Percentiles rank a stretch among this genome's conserved stretches.
Evolutionary conservation across 176 grass and related monocot genomes (phyloP).

Genomic region (Cenchrus americanus): DNA sequence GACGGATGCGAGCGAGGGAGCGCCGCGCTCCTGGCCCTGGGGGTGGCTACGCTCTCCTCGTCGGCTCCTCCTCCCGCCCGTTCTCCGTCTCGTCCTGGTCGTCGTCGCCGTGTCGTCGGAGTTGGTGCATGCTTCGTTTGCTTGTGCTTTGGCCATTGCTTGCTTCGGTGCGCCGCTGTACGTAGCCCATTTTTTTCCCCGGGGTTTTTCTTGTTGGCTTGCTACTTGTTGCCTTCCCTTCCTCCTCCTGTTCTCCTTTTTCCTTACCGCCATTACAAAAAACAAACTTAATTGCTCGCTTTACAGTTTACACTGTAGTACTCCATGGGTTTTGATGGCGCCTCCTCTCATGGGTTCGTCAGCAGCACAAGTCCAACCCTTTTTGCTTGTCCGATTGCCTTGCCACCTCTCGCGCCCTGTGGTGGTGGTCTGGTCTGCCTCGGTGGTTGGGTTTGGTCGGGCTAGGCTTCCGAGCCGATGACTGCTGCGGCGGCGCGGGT

Average conservation of each 20-base stretch:
- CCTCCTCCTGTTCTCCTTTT: not conserved
- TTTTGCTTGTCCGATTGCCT: not conserved
- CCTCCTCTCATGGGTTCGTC: not conserved
- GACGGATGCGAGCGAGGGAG: not conserved
- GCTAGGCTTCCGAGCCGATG: not conserved
- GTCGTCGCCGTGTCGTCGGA: constrained; percentile 29
- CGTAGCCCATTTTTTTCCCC: constrained; percentile 32
- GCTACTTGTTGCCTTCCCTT: constrained; percentile 24
- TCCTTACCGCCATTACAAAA: not conserved
- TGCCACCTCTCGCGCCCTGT: not conserved
- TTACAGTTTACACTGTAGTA: not conserved
- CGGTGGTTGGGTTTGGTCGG: constrained; percentile 8
- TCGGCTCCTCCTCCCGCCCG: not conserved
- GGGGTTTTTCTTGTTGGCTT: constrained; percentile 40
- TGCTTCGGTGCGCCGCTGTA: constrained; percentile 11
- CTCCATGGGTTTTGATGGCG: not conserved
- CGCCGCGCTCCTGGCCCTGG: no score
- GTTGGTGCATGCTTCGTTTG: constrained; percentile 5
- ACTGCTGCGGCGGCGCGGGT: not conserved
- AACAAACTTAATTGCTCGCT: constrained; percentile 5
- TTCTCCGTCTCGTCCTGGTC: not conserved
- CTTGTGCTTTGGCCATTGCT: constrained; percentile 37
- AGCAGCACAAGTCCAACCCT: not conserved
- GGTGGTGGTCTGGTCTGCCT: not conserved
- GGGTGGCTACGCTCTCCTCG: no score